These are phyloP conservation scores for Pestalotiopsis fici DNA, from an alignment of 2,329 filamentous ascomycete genomes.

Conservation along the genomic window DNA sequence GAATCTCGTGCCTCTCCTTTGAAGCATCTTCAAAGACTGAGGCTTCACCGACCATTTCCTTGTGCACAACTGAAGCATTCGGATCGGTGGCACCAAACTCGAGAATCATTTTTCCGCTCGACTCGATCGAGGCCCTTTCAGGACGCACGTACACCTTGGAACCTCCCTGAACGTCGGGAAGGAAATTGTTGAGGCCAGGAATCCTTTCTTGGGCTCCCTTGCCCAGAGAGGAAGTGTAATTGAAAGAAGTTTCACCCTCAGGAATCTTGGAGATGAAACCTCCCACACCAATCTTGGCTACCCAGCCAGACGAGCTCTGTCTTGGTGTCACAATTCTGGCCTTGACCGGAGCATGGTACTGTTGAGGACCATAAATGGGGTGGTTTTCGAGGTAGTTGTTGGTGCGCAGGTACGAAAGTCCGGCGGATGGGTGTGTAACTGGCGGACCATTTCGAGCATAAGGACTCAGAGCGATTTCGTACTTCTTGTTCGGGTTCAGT, in stretches of 20 bases:
- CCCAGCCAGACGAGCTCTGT: constrained; percentile 18
- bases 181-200: constrained; percentile 38
- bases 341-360: constrained; percentile 46
- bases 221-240: constrained; percentile 18
- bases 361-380: constrained; percentile 61
- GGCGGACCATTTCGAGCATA: constrained; percentile 59
- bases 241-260: constrained; percentile 43
- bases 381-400: constrained; percentile 58
- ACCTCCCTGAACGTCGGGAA: constrained; percentile 51
- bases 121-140: constrained; percentile 44
- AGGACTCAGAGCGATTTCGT: constrained; percentile 35
- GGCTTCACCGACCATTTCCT: constrained; percentile 12
- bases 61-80: constrained; percentile 23
- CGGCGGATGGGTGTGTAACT: constrained; percentile 61
- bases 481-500: constrained; percentile 15
- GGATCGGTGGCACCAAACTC: constrained; percentile 38
- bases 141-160: constrained; percentile 55
- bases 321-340: constrained; percentile 53
- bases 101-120: constrained; percentile 50
- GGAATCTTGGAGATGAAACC: constrained; percentile 52
- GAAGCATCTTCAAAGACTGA: constrained; percentile 5
- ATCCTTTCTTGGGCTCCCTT: constrained; percentile 10
- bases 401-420: constrained; percentile 62
- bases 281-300: constrained; percentile 52
- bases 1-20: constrained; percentile 7